Evolutionary conservation across 257 asterid genomes (phyloP).

Genomic region (Solanum peruvianum): DNA sequence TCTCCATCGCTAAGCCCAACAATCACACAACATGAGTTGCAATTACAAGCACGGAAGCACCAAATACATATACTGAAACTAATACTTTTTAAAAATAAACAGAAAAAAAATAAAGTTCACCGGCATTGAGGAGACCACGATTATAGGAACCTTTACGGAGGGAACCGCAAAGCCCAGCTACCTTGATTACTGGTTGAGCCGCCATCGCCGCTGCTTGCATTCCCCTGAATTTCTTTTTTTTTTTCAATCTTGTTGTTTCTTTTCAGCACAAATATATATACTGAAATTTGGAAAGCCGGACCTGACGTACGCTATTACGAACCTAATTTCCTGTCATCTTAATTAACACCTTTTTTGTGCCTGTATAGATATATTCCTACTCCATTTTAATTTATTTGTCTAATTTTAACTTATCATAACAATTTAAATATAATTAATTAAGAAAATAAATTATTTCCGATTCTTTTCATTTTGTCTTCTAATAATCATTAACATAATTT

Average conservation of each 20-base stretch:
- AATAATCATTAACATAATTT: background rate
- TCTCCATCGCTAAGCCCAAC: constrained; percentile 39
- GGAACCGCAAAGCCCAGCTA: constrained; percentile 32
- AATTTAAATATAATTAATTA: no score
- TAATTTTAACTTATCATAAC: fast-evolving
- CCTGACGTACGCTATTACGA: background rate
- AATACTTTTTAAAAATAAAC: background rate
- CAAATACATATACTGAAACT: background rate
- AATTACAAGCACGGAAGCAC: background rate
- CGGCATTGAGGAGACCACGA: constrained; percentile 20
- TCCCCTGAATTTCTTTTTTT: background rate
- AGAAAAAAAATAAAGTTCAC: background rate
- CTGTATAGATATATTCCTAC: no score
- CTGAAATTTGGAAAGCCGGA: background rate
- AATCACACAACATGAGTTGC: background rate
- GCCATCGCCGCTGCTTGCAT: background rate
- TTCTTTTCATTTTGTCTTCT: background rate
- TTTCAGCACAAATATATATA: background rate
- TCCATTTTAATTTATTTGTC: no score
- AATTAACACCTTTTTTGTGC: no score
- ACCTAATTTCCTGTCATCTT: background rate
- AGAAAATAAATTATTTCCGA: background rate
- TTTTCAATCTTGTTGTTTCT: background rate
- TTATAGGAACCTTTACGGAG: constrained; percentile 31
- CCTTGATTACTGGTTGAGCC: constrained; percentile 4